Evolutionary conservation across 331 rosid genomes (phyloP).

Genomic region (Quercus tomentella): DNA sequence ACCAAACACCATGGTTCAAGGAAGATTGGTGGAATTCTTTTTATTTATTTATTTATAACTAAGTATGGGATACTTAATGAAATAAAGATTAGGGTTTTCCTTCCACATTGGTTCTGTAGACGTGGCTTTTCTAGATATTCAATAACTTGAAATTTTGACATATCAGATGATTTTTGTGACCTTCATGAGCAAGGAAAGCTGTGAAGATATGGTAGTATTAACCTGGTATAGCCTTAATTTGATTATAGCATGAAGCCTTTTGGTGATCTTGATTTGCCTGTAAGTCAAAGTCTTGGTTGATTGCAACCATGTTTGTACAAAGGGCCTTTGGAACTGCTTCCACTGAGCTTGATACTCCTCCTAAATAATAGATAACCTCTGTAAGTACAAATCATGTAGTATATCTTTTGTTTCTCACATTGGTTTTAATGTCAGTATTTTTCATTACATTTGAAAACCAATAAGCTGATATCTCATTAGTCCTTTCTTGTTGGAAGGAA

Average conservation of each 20-base stretch:
- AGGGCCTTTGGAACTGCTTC: not conserved
- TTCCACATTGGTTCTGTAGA: not conserved
- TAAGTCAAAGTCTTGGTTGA: constrained; percentile 1
- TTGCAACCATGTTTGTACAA: not conserved
- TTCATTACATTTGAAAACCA: not conserved
- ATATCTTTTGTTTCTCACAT: not conserved
- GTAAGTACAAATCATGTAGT: not conserved
- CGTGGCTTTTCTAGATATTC: not conserved
- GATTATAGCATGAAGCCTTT: not conserved
- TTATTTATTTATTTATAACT: too few relatives aligned
- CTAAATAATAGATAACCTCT: not conserved
- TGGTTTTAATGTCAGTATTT: not conserved
- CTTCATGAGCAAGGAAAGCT: not conserved
- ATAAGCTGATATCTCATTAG: not conserved
- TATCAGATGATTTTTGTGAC: not conserved
- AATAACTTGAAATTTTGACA: not conserved
- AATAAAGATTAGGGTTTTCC: not conserved
- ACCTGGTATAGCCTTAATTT: constrained; percentile 5
- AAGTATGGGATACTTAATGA: not conserved
- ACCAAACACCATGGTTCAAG: too few relatives aligned
- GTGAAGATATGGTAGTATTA: too few relatives aligned
- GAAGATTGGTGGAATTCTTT: too few relatives aligned
- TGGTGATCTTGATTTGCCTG: constrained; percentile 8
- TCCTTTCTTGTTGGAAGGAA: not conserved
- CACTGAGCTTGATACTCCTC: not conserved